A percentile compares a stretch with the other conserved stretches of the same genome.
These are phyloP conservation scores for Claviceps spartinae DNA, from an alignment of 2,329 filamentous ascomycete species.

Conservation along the genomic window DNA sequence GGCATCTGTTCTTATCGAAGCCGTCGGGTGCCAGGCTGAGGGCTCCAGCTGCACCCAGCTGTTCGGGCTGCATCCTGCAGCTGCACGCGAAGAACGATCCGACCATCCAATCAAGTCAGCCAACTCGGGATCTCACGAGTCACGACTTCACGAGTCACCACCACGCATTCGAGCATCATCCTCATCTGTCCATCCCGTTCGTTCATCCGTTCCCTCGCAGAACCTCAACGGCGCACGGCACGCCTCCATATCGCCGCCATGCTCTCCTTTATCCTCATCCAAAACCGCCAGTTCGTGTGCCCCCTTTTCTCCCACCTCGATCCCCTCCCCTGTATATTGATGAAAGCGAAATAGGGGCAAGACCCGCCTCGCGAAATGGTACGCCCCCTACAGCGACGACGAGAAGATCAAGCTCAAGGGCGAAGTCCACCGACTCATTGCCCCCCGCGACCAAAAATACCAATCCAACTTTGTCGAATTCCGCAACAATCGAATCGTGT, in stretches of 20 bases:
- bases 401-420: slow-evolving; percentile 99
- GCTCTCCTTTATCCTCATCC: slow-evolving; percentile 79
- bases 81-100: too few relatives aligned
- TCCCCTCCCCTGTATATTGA: background rate
- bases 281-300: slow-evolving; percentile 62
- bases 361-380: slow-evolving; percentile 97
- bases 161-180: background rate
- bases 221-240: background rate
- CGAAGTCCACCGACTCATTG: slow-evolving; percentile 95
- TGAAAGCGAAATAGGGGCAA: slow-evolving; percentile 58
- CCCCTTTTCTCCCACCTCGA: background rate
- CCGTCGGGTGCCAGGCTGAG: too few relatives aligned
- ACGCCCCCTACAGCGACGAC: slow-evolving; percentile 94
- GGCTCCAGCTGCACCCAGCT: too few relatives aligned
- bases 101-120: too few relatives aligned
- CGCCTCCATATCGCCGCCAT: slow-evolving; percentile 23
- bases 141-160: too few relatives aligned
- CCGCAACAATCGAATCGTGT: slow-evolving; percentile 90
- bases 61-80: too few relatives aligned
- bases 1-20: too few relatives aligned
- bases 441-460: slow-evolving; percentile 96
- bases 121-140: too few relatives aligned
- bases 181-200: background rate
- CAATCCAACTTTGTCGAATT: slow-evolving; percentile 99
- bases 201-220: background rate